Evolutionary conservation across 164 flowering plant genomes (phyloP).

Genomic region (Akebia trifoliata): DNA sequence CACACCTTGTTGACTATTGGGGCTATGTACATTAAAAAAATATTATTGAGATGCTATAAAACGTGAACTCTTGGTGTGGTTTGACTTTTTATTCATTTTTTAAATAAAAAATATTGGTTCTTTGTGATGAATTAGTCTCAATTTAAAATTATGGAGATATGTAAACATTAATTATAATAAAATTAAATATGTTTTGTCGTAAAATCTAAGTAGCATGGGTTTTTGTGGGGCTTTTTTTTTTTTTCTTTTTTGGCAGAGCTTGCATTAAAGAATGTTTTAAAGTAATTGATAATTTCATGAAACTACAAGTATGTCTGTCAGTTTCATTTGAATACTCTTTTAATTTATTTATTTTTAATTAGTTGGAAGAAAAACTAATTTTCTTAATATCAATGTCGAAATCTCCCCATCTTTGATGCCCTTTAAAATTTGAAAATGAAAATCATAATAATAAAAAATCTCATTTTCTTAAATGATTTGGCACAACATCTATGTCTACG

Average conservation of each 20-base stretch:
- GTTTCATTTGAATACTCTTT: slow-evolving; percentile 21
- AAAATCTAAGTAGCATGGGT: slow-evolving; percentile 11
- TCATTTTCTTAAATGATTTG: too few species aligned
- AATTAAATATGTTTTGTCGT: neutral
- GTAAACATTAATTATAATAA: neutral
- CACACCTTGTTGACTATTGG: too few species aligned
- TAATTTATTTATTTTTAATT: slow-evolving; percentile 6
- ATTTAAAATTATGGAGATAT: neutral
- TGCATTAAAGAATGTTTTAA: slow-evolving; percentile 21
- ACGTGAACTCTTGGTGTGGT: neutral
- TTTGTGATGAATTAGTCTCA: neutral
- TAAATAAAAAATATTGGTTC: neutral
- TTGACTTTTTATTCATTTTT: neutral
- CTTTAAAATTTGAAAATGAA: too few species aligned
- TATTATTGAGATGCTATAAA: neutral
- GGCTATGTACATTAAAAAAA: too few species aligned
- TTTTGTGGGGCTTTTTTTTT: slow-evolving; percentile 3
- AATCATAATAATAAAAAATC: too few species aligned
- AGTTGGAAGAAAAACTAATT: too few species aligned
- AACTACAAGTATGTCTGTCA: slow-evolving; percentile 55
- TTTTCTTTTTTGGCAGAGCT: neutral
- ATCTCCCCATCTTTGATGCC: too few species aligned
- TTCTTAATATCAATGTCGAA: too few species aligned
- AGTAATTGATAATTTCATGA: slow-evolving; percentile 24
- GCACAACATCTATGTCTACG: too few species aligned